These are phyloP conservation scores for Suillus occidentalis DNA, from an alignment of 768 basidiomycete genomes.

Conservation along the genomic window DNA sequence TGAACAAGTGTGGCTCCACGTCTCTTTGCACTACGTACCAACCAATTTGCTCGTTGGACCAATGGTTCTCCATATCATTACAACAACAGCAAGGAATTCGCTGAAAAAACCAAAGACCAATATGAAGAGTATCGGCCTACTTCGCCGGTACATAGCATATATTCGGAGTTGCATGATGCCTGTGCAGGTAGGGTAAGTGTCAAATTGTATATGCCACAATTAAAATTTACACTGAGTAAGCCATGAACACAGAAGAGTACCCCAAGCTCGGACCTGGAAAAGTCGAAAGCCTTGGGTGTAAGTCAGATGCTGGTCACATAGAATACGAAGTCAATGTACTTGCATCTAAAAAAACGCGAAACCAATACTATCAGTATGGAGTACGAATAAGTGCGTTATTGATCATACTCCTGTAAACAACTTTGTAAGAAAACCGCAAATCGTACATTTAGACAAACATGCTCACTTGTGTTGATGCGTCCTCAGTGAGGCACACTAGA, in stretches of 20 bases:
- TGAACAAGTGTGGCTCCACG: neutral
- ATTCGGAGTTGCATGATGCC: constrained; percentile 34
- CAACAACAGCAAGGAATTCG: constrained; percentile 24
- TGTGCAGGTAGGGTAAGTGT: constrained; percentile 6
- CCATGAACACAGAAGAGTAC: constrained; percentile 31
- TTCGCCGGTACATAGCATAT: constrained; percentile 33
- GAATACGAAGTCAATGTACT: neutral
- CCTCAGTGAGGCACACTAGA: neutral
- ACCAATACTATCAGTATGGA: neutral
- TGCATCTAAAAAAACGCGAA: neutral
- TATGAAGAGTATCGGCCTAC: constrained; percentile 19
- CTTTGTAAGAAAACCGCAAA: neutral
- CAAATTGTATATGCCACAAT: constrained; percentile 7
- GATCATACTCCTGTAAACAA: neutral
- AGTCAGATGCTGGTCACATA: neutral
- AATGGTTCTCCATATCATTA: constrained; percentile 27
- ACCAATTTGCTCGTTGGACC: constrained; percentile 20
- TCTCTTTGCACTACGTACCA: neutral
- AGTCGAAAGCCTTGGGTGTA: constrained; percentile 22
- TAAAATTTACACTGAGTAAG: constrained; percentile 27
- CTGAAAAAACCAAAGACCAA: constrained; percentile 21
- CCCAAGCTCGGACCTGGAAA: constrained; percentile 34
- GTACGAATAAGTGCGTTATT: neutral
- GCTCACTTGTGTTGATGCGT: neutral
- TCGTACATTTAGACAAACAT: neutral